phyloP scores from a whole-genome alignment of 352 stramenopile species.

The Pythium apleroticum region DNA sequence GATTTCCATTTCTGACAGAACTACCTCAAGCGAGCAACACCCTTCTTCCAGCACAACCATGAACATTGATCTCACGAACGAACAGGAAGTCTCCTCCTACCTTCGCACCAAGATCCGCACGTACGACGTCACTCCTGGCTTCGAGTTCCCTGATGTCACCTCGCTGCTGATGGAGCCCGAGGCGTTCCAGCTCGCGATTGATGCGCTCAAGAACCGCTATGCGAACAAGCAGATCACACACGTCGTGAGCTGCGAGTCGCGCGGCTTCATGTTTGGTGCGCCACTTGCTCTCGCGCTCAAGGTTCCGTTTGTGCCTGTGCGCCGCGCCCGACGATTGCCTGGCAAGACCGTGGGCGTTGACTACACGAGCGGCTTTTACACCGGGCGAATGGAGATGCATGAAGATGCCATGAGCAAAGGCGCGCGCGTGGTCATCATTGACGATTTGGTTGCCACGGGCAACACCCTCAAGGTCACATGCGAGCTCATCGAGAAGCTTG shows the following conservation, averaged over 20 bases:
- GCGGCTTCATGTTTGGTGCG: conserved; percentile 81
- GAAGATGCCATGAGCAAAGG: conserved; percentile 73
- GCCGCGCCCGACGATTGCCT: conserved; percentile 56
- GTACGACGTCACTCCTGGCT: conserved; percentile 56
- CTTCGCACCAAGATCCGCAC: conserved; percentile 69
- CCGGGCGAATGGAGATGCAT: conserved; percentile 77
- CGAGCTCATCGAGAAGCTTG: conserved; percentile 70
- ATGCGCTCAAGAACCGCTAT: conserved; percentile 69
- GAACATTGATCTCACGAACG: conserved; percentile 43
- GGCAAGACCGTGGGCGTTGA: conserved; percentile 78
- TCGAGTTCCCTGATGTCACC: conserved; percentile 73
- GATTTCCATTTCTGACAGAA: neutral
- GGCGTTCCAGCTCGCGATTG: conserved; percentile 73
- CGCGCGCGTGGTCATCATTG: conserved; percentile 73
- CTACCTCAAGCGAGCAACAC: neutral
- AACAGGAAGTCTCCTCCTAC: conserved; percentile 54
- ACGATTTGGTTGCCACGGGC: conserved; percentile 79
- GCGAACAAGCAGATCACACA: conserved; percentile 60
- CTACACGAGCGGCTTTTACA: conserved; percentile 76
- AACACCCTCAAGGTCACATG: conserved; percentile 82
- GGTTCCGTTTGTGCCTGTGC: conserved; percentile 71
- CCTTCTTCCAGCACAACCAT: conserved; percentile 7
- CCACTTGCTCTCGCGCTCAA: conserved; percentile 68
- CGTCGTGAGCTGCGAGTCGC: conserved; percentile 77
- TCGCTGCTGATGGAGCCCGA: conserved; percentile 66